Percentiles rank a stretch among this genome's conserved stretches.
phyloP scores from a whole-genome alignment of 371 early-diverging fungal species.

The Syncephalis plumigaleata region DNA sequence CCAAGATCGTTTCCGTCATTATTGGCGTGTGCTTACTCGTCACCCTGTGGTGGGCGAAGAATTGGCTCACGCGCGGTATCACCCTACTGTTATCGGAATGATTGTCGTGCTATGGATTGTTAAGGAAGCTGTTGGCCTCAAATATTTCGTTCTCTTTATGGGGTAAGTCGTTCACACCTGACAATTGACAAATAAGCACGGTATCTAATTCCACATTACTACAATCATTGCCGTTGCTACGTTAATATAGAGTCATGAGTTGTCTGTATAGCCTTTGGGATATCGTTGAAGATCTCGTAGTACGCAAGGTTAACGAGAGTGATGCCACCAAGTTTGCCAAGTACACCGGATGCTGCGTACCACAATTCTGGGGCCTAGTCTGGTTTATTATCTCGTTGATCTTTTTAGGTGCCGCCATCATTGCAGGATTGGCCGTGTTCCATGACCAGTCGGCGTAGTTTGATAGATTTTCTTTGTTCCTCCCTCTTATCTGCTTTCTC shows the following conservation, averaged over 20 bases:
- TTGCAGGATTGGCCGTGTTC: slow-evolving; percentile 63
- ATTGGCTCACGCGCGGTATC: slow-evolving; percentile 71
- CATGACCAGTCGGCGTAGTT: slow-evolving; percentile 19
- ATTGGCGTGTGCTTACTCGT: slow-evolving; percentile 57
- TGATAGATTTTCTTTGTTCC: too few species aligned
- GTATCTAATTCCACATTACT: not conserved
- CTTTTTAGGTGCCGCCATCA: slow-evolving; percentile 57
- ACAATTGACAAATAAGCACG: not conserved
- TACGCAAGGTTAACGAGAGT: slow-evolving; percentile 77
- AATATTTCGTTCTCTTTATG: slow-evolving; percentile 78
- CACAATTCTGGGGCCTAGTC: slow-evolving; percentile 72
- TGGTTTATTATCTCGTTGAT: slow-evolving; percentile 76
- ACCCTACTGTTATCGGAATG: slow-evolving; percentile 60
- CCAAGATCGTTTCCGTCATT: slow-evolving; percentile 65
- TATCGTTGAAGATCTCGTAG: slow-evolving; percentile 82
- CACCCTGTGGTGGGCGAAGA: slow-evolving; percentile 68
- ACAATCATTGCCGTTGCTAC: not conserved
- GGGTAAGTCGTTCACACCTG: slow-evolving; percentile 29
- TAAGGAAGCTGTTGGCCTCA: slow-evolving; percentile 45
- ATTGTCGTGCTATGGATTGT: slow-evolving; percentile 75
- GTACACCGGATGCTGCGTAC: slow-evolving; percentile 55
- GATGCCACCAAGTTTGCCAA: slow-evolving; percentile 83
- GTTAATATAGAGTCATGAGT: slow-evolving; percentile 54
- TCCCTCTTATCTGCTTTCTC: too few species aligned
- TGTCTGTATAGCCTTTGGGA: slow-evolving; percentile 85